A percentile compares a stretch with the other conserved stretches of the same genome.
Conservation (phyloP, 306 rosid species). For the Rubus idaeus region DNA sequence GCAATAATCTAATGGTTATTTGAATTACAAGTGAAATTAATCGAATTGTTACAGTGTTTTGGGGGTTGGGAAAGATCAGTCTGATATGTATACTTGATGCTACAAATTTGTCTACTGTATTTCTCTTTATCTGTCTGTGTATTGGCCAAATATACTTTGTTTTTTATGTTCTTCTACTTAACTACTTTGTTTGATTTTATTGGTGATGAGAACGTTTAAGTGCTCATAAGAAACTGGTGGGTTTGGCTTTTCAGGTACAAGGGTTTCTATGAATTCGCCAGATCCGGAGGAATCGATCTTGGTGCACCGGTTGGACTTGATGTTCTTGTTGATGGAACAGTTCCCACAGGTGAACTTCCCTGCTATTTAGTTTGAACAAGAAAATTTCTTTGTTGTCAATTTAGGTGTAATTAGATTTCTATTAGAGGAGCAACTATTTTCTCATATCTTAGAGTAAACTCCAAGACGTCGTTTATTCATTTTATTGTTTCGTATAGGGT, state of each 20-base stretch:
- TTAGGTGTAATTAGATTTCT: background rate
- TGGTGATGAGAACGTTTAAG: background rate
- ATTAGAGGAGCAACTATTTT: background rate
- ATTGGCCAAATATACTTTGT: background rate
- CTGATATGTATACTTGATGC: background rate
- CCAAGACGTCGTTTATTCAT: background rate
- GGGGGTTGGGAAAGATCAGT: background rate
- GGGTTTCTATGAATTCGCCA: slow-evolving; percentile 72
- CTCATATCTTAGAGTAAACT: background rate
- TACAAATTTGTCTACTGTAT: background rate
- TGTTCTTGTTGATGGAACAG: slow-evolving; percentile 84
- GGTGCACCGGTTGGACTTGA: slow-evolving; percentile 80
- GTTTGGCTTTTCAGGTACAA: slow-evolving; percentile 66
- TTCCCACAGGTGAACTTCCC: slow-evolving; percentile 71
- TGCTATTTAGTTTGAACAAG: background rate
- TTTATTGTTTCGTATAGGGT: slow-evolving; percentile 46
- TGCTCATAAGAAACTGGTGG: slow-evolving; percentile 12
- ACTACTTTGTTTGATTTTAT: background rate
- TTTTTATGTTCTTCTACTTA: no score
- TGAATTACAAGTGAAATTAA: background rate
- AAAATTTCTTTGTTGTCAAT: background rate
- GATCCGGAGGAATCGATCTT: slow-evolving; percentile 60
- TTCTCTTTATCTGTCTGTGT: background rate
- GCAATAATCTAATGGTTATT: background rate
- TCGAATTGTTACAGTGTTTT: background rate